Evolutionary conservation across 495 filamentous ascomycete genomes (phyloP), one percentile per base, ranked within the genome.

Genomic region (Bacidia rubella): DNA sequence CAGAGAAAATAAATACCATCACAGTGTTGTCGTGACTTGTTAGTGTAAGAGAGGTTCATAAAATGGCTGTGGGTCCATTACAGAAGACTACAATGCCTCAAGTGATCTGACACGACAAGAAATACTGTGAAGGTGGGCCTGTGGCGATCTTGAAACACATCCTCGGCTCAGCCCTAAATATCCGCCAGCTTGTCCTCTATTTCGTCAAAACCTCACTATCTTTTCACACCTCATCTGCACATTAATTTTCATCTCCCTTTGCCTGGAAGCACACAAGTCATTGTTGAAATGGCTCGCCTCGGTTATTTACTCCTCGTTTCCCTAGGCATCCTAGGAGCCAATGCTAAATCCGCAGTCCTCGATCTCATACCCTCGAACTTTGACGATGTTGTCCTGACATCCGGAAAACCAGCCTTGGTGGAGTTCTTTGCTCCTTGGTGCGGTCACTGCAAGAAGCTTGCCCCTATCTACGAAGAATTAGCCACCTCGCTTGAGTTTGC

Each of bases 401-500:
- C 85, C 51, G 87, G 87, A 64, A 97, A 95, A 73, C 93, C 93
- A 25, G 88, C 93, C 0, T 80, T 98, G 32, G 92, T 98, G 54
- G 92, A 98, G 66, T 98, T 98, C 77, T 98, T 96, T 68, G 92
- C 92, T 45, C 92, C 92, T 53, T 98, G 92, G 92, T 98, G 93
- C 68, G 93, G 93, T 44, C 87, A 98, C 77, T 98, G 92, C 85
- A 97, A 97, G 75, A 95, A 70, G 55, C 85, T 98, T 10, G 93
- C 90, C 20, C 92, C 92, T 39, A 72, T 92, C 50, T 98, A 92
- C 67, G 92, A 98, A 66, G 85, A 98, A 67, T 80, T 98, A n/a
- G 90, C 80, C 48, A 66, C 74, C 29, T 70, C 70, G 48, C 89
- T 86, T 65, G 79, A 80, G 38, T 80, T 75, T 56, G 78, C 81